Evolutionary conservation across 257 asterid species (phyloP).

Genomic region (Craterostigma plantagineum): DNA sequence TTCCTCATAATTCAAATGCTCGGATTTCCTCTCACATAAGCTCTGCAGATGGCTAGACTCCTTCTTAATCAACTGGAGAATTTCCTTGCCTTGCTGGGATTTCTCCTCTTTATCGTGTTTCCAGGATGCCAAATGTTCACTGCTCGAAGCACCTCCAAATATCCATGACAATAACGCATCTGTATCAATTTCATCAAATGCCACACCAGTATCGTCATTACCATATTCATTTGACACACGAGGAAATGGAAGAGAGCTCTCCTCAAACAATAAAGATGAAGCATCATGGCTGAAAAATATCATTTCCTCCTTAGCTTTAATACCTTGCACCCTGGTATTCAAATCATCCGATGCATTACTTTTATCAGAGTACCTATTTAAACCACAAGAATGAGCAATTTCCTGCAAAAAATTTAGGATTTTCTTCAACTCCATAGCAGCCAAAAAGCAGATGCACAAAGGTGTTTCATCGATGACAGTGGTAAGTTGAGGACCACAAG

Average conservation of each 20-base stretch:
- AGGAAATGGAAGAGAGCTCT: slow-evolving; percentile 27
- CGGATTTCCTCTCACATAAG: slow-evolving; percentile 77
- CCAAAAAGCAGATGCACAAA: slow-evolving; percentile 67
- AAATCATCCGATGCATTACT: slow-evolving; percentile 24
- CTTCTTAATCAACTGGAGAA: slow-evolving; percentile 68
- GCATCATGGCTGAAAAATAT: slow-evolving; percentile 44
- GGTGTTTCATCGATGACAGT: slow-evolving; percentile 51
- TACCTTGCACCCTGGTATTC: slow-evolving; percentile 18
- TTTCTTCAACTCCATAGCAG: slow-evolving; percentile 61
- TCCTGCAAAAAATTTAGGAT: slow-evolving; percentile 74
- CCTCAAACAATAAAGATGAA: slow-evolving; percentile 52
- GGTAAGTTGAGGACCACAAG: slow-evolving; percentile 51
- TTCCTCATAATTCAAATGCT: slow-evolving; percentile 69
- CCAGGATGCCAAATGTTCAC: slow-evolving; percentile 62
- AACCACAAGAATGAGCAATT: slow-evolving; percentile 55
- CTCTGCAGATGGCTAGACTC: slow-evolving; percentile 67
- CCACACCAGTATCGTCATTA: too few species aligned
- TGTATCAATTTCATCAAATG: slow-evolving; percentile 30
- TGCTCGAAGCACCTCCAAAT: slow-evolving; percentile 56
- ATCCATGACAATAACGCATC: slow-evolving; percentile 85
- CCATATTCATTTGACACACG: too few species aligned
- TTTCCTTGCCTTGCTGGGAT: slow-evolving; percentile 48
- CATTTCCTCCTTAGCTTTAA: slow-evolving; percentile 37
- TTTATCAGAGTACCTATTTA: slow-evolving; percentile 56
- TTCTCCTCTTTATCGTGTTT: slow-evolving; percentile 47